Evolutionary conservation across 345 rosid genomes (phyloP).

Genomic region (Stellera chamaejasme): DNA sequence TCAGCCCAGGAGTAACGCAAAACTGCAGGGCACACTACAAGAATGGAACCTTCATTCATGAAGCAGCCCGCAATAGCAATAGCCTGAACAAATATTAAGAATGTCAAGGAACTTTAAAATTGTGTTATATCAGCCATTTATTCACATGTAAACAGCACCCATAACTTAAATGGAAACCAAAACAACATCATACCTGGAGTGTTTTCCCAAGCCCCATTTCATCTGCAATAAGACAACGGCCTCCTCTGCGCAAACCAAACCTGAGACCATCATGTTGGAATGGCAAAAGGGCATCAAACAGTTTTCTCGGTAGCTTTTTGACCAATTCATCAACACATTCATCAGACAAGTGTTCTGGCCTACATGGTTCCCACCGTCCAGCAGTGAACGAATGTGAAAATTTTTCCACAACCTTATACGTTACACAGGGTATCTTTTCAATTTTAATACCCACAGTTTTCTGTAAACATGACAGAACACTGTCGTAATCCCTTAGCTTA

Average conservation of each 20-base stretch:
- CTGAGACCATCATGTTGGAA: slow-evolving; percentile 84
- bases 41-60: slow-evolving; percentile 64
- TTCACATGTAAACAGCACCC: background rate
- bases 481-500: slow-evolving; percentile 58
- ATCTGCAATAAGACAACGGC: slow-evolving; percentile 91
- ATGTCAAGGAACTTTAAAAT: slow-evolving; percentile 3
- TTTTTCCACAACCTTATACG: slow-evolving; percentile 61
- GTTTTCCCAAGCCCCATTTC: slow-evolving; percentile 99
- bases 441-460: slow-evolving; percentile 42
- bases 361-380: slow-evolving; percentile 66
- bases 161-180: background rate
- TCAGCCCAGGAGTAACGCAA: slow-evolving; percentile 92
- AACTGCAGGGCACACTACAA: slow-evolving; percentile 92
- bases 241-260: slow-evolving; percentile 81
- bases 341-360: slow-evolving; percentile 68
- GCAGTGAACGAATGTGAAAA: slow-evolving; percentile 43
- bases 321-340: slow-evolving; percentile 57
- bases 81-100: slow-evolving; percentile 45
- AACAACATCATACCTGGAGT: slow-evolving; percentile 48
- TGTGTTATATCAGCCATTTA: background rate
- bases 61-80: slow-evolving; percentile 91
- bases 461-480: slow-evolving; percentile 53
- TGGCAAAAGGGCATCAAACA: slow-evolving; percentile 60
- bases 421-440: slow-evolving; percentile 72
- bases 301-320: slow-evolving; percentile 45